Base-by-base conservation (phyloP, 78 protist species). In the Reticulomyxa filosa region DNA sequence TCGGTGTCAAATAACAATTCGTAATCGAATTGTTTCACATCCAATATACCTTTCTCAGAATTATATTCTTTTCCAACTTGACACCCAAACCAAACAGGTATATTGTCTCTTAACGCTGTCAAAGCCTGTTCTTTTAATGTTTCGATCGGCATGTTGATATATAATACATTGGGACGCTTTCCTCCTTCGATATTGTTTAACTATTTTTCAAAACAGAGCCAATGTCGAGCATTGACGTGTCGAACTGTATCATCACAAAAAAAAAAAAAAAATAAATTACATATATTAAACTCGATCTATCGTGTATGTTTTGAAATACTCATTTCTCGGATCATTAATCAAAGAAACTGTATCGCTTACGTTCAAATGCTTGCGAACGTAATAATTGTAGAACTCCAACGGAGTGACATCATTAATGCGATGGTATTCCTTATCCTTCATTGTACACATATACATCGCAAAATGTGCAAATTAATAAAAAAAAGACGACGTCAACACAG, bases 311-410 rank as follows among this genome's bases (percentile, higher is more conserved):
- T 42, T 42, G 50, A n/a, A 42, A 17, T 42, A 42, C 17, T 32
- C 4, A 34, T 50, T 52, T 6, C 70, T 37, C 38, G 76, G 76
- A 38, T 62, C 76, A 65, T 72, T 2, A 32, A 72, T 36, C 32
- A 72, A 42, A 20, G 59, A 22, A 29, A 63, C 62, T 36, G 38
- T 23, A 65, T 52, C 52, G 23, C 64, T n/a, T 8, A 35, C 55
- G 7, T 22, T 17, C 2, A 36, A 0, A 8, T 10, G 4, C 27
- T n/a, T 17, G 17, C 17, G 50, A 42, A n/a, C 50, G 29, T 42
- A 17, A 17, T 42, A 42, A 42, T 42, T 42, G 50, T n/a, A 17
- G 50, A 42, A 42, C 29, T 42, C 29, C 50, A n/a, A n/a, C 17
- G 50, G 50, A 17, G 29, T 42, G 50, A 42, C 29, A 17, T 42